Base-by-base conservation (phyloP, 495 filamentous ascomycete species). In the Pyrenula massariospora region DNA sequence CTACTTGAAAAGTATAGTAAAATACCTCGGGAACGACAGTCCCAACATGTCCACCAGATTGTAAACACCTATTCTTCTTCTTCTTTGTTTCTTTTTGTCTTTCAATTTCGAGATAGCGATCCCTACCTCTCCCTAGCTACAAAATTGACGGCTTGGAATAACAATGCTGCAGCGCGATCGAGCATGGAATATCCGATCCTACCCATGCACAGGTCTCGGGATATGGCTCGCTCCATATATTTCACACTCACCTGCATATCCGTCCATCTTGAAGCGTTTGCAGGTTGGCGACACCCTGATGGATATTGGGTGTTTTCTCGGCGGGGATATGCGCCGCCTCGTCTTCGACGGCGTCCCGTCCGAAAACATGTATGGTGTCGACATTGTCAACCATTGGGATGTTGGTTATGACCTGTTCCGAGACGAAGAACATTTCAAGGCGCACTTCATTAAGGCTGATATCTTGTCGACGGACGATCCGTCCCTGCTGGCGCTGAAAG, bases 281-380 rank as follows among this genome's bases (percentile, higher is more conserved):
- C 50, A 55, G 15, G 51, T 53, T 8, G 60, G 60, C 50, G 53
- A 55, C 20, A 52, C 53, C 19, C 51, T 71, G 12, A 56, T 75
- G 12, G 71, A 75, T 48, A 53, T 71, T 20, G 72, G 71, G 24
- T 72, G 70, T 57, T 71, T 63, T 50, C 56, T 75, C 11, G 70
- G 65, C 12, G 59, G 65, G 49, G 70, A 73, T n/a, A 50, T 71
- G 10, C 66, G 70, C 1, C 55, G 59, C 10, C 63, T 73, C 2
- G 64, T 66, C 10, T 59, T 59, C 48, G 65, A 70, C 55, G 67
- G 65, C 22, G 65, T 63, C 1, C 65, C 63, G 1, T 24, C 60
- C 1, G 53, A 60, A 12, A 62, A 63, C 31, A 22, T 71, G 24
- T 54, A 59, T 53, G 70, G 63, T 12, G 22, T 65, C 19, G 70